Evolutionary conservation across 2,329 filamentous ascomycete species (phyloP).

Genomic region (Zarea fungicola): DNA sequence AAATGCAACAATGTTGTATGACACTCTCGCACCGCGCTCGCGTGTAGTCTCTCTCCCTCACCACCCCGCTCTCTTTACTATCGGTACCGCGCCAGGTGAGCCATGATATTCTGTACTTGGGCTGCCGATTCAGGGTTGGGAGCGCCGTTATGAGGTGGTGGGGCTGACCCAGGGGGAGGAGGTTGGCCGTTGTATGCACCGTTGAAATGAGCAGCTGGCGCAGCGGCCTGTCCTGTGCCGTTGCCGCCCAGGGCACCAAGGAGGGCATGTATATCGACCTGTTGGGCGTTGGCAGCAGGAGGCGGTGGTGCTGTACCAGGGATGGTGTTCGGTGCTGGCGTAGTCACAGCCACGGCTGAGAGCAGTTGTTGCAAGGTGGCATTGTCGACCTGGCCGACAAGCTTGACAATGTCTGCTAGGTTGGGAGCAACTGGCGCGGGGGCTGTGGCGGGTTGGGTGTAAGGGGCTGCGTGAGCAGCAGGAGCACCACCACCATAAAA

Average conservation of each 20-base stretch:
- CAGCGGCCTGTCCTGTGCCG: conserved; percentile 14
- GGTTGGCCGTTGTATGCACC: conserved; percentile 27
- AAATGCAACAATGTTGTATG: too few species aligned
- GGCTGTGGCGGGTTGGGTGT: conserved; percentile 17
- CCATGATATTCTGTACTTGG: conserved; percentile 68
- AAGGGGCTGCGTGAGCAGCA: conserved; percentile 18
- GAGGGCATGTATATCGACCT: conserved; percentile 44
- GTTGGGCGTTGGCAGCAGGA: conserved; percentile 24
- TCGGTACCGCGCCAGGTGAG: conserved; percentile 61
- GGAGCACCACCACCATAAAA: conserved; percentile 18
- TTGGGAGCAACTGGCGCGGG: conserved; percentile 24
- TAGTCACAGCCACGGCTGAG: conserved; percentile 43
- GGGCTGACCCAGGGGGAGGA: conserved; percentile 14
- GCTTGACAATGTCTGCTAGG: conserved; percentile 52
- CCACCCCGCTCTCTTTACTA: too few species aligned
- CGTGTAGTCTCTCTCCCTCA: too few species aligned
- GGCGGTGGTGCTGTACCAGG: conserved; percentile 17
- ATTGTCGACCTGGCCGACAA: conserved; percentile 65
- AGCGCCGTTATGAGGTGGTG: conserved; percentile 6
- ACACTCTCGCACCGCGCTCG: too few species aligned
- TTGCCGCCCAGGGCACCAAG: conserved; percentile 34
- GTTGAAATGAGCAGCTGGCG: conserved; percentile 24
- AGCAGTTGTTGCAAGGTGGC: conserved; percentile 66
- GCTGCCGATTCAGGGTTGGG: conserved; percentile 37
- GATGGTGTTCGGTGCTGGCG: background rate